Base-by-base conservation (phyloP, 1,284 basidiomycete genomes). In the Rhodotorula sp. region DNA sequence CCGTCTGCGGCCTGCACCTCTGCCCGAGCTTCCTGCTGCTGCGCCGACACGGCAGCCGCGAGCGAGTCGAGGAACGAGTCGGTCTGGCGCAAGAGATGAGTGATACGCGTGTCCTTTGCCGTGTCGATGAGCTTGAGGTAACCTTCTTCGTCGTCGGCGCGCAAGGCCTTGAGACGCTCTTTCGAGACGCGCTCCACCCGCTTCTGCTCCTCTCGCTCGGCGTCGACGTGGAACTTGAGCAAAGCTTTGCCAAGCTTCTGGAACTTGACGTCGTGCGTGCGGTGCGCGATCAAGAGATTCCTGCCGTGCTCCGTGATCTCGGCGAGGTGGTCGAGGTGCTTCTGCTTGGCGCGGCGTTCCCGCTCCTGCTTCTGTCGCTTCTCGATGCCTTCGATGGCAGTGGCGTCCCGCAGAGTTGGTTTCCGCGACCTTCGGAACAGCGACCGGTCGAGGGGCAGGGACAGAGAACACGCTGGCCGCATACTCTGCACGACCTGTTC, bases 101-200 rank as follows among this genome's bases (percentile, higher is more conserved):
- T 97, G 83, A 99, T 99, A 84, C 97, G 91, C 21, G 95, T 98
- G 79, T 99, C 97, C 82, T 99, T 99, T 73, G 95, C 97, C 52
- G 95, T 97, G 82, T 99, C 97, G 79, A 99, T 95, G 78, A 99
- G 90, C 81, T 95, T 95, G 86, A 99, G 90, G 82, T 99, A 99
- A 26, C 93, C 95, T 82, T 98, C 97, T 84, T 99, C 97, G 84
- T 99, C 95, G 81, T 99, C 95, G 56, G 92, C 92, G 84, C 95
- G 95, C 76, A 99, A 88, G 28, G 97, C 97, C 79, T 86, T 21
- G 83, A 85, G 23, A 54, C 43, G 93, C 82, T 99, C 97, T 84
- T 98, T 99, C 62, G 92, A 91, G 63, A 99, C 88, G 71, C 94
- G 86, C 83, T 99, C 97, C 77, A 99, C 91, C 50, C 95, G 87